Conservation (phyloP, 257 asterid species). For the Solanum bulbocastanum region DNA sequence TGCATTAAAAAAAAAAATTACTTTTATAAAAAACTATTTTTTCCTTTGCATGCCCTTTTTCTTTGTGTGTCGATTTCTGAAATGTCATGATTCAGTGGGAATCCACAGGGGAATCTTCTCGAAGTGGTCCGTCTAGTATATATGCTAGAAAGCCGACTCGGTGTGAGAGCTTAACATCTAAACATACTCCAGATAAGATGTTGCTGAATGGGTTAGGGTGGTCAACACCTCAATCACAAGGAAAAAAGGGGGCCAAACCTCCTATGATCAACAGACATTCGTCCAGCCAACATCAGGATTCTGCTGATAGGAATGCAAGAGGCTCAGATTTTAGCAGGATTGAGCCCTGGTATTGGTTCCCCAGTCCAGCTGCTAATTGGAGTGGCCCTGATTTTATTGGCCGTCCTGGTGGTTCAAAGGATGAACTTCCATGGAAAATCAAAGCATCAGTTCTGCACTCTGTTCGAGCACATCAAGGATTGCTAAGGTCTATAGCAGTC, state of each 20-base stretch:
- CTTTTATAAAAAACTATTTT: not conserved
- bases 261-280: slow-evolving; percentile 20
- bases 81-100: slow-evolving; percentile 70
- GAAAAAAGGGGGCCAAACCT: slow-evolving; percentile 38
- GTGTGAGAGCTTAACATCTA: slow-evolving; percentile 43
- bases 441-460: slow-evolving; percentile 80
- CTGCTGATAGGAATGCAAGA: slow-evolving; percentile 30
- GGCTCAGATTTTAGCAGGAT: slow-evolving; percentile 38
- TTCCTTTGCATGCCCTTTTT: slow-evolving; percentile 1
- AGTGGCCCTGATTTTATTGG: slow-evolving; percentile 58
- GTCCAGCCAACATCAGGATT: slow-evolving; percentile 33
- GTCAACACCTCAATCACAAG: slow-evolving; percentile 82
- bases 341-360: slow-evolving; percentile 97
- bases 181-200: slow-evolving; percentile 47
- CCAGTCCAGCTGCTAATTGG: slow-evolving; percentile 64
- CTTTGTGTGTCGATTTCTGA: slow-evolving; percentile 11
- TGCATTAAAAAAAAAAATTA: not conserved
- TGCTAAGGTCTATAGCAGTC: slow-evolving; percentile 84
- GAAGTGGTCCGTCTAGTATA: slow-evolving; percentile 38
- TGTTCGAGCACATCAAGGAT: slow-evolving; percentile 88
- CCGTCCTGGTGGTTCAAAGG: slow-evolving; percentile 73
- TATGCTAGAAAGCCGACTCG: slow-evolving; percentile 34
- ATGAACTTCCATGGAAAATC: slow-evolving; percentile 93
- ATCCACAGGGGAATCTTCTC: slow-evolving; percentile 51
- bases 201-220: slow-evolving; percentile 73